Conservation (phyloP, 768 basidiomycete genomes). For the Tricholoma matsutake region DNA sequence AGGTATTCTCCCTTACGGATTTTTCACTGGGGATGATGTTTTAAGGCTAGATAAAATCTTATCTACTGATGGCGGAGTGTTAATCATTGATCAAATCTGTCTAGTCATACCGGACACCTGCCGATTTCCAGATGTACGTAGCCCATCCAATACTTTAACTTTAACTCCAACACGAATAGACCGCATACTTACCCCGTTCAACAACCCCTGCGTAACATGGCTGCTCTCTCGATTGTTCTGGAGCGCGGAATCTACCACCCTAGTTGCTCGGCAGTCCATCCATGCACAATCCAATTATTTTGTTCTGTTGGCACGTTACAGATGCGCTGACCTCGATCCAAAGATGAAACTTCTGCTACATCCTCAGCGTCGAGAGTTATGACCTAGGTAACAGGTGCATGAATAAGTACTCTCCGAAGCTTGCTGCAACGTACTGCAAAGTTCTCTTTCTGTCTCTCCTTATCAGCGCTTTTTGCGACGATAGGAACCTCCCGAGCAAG, state of each 20-base stretch:
- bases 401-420: not conserved
- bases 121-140: no score
- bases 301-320: conserved; percentile 36
- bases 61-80: no score
- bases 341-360: conserved; percentile 37
- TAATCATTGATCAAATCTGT: no score
- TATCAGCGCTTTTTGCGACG: conserved; percentile 47
- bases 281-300: conserved; percentile 30
- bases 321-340: conserved; percentile 41
- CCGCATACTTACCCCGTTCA: no score
- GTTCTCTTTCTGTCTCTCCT: conserved; percentile 48
- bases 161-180: not conserved
- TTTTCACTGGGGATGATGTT: no score
- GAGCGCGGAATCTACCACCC: conserved; percentile 28
- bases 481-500: conserved; percentile 40
- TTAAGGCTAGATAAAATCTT: no score
- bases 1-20: no score
- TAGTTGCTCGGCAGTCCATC: conserved; percentile 36
- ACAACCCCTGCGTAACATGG: no score
- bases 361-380: conserved; percentile 38
- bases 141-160: no score
- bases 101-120: no score
- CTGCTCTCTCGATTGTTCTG: no score
- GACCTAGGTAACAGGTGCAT: conserved; percentile 24
- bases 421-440: conserved; percentile 34